Conservation (phyloP, 2,329 filamentous ascomycete species). For the Epichloe typhina region DNA sequence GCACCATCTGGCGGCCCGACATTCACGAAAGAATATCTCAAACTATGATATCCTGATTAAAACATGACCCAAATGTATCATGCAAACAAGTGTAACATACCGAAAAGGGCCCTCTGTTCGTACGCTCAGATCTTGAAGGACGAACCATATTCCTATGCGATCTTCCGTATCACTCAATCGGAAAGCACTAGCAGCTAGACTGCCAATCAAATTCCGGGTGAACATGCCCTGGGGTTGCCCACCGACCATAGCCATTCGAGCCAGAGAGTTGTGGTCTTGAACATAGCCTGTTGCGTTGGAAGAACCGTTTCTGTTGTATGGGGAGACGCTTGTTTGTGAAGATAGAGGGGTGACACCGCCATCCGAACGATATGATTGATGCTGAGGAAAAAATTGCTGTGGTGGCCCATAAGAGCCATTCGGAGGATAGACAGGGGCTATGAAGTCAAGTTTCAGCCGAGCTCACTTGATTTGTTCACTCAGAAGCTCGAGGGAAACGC, state of each 20-base stretch:
- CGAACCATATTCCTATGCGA: constrained; percentile 89
- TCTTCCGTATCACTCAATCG: constrained; percentile 65
- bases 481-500: neutral
- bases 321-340: constrained; percentile 14
- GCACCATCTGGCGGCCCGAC: constrained; percentile 43
- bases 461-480: neutral
- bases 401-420: constrained; percentile 23
- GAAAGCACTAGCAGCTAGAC: constrained; percentile 77
- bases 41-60: constrained; percentile 24
- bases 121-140: constrained; percentile 88
- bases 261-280: constrained; percentile 18
- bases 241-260: constrained; percentile 26
- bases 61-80: neutral
- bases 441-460: neutral
- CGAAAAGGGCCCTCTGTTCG: constrained; percentile 84
- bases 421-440: constrained; percentile 16
- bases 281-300: constrained; percentile 12
- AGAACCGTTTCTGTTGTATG: constrained; percentile 15
- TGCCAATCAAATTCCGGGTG: constrained; percentile 88
- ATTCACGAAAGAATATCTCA: constrained; percentile 69
- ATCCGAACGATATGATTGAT: constrained; percentile 19
- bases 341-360: constrained; percentile 13
- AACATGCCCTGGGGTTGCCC: constrained; percentile 67
- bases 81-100: constrained; percentile 30
- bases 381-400: constrained; percentile 23